These are phyloP conservation scores for Fusarium paranaense DNA, from an alignment of 2,329 filamentous ascomycete species.

Conservation along the genomic window DNA sequence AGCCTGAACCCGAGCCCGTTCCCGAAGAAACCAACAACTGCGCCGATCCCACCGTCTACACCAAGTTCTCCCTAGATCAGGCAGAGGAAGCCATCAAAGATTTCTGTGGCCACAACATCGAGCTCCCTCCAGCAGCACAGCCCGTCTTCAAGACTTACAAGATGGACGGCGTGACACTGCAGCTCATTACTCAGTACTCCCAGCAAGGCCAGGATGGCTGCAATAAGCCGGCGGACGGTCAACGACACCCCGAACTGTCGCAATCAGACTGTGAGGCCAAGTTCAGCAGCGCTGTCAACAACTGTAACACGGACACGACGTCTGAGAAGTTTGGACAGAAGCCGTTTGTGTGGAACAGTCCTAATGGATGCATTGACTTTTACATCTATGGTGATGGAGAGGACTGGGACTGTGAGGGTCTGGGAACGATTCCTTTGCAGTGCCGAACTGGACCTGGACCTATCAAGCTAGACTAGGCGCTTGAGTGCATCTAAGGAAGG, in stretches of 20 bases:
- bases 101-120: not conserved
- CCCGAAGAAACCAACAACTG: slow-evolving; percentile 2
- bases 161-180: not conserved
- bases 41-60: slow-evolving; percentile 9
- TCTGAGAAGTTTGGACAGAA: slow-evolving; percentile 1
- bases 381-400: slow-evolving; percentile 4
- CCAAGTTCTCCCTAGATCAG: slow-evolving; percentile 3
- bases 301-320: slow-evolving; percentile 2
- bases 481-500: not conserved
- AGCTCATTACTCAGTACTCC: not conserved
- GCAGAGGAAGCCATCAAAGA: not conserved
- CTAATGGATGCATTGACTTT: slow-evolving; percentile 9
- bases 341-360: slow-evolving; percentile 10
- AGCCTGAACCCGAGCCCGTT: not conserved
- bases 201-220: not conserved
- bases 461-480: not conserved
- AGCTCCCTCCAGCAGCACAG: not conserved
- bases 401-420: slow-evolving; percentile 4
- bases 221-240: not conserved
- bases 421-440: slow-evolving; percentile 1
- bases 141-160: slow-evolving; percentile 1
- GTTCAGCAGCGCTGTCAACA: slow-evolving; percentile 4
- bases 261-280: not conserved
- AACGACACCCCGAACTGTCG: not conserved
- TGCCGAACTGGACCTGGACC: not conserved